Base-by-base conservation (phyloP, 2,329 filamentous ascomycete species). In the Diaporthe sp. region DNA sequence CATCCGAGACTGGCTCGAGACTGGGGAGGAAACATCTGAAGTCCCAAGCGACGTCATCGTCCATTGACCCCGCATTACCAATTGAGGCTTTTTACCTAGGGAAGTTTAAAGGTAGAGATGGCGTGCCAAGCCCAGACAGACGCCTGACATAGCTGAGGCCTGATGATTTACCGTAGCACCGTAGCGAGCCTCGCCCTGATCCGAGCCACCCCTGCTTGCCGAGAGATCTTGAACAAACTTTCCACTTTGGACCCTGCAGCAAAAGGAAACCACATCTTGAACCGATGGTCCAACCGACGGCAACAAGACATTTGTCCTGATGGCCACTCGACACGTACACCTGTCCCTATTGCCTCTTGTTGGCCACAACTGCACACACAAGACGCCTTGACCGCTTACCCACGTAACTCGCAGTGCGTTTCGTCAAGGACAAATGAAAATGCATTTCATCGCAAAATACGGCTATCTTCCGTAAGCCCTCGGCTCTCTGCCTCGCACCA, bases 161-260 rank as follows among this genome's bases (percentile, higher is more conserved):
- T n/a, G 33, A 22, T 30, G 42, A 47, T 47, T 19, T 19, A 55
- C 13, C 52, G 28, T 30, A 8, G 28, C 15, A 19, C 17, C 10
- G 22, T 40, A 10, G 57, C 35, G 12, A 28, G 57, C 58, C 60
- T 67, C 42, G 61, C 22, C 42, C 30, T 67, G 61, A 35, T 67
- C 61, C 61, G 61, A 67, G 61, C 61, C 28, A 67, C 45, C 61
- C 61, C 61, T 67, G 61, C 42, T 38, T 67, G 61, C 42, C 61
- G 61, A 67, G 30, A 42, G 30, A 67, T 67, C 45, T 67, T 38
- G 61, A 67, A 47, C 61, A 67, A 52, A 67, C 61, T 25, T 67
- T 64, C 28, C 30, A 67, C 42, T 67, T 38, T 52, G 42, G 61
- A 67, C 61, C 61, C 61, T 67, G 61, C 61, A 50, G 61, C 22